Evolutionary conservation across 345 rosid species (phyloP), one percentile per base, ranked within the genome.

Genomic region (Ceriops decandra): DNA sequence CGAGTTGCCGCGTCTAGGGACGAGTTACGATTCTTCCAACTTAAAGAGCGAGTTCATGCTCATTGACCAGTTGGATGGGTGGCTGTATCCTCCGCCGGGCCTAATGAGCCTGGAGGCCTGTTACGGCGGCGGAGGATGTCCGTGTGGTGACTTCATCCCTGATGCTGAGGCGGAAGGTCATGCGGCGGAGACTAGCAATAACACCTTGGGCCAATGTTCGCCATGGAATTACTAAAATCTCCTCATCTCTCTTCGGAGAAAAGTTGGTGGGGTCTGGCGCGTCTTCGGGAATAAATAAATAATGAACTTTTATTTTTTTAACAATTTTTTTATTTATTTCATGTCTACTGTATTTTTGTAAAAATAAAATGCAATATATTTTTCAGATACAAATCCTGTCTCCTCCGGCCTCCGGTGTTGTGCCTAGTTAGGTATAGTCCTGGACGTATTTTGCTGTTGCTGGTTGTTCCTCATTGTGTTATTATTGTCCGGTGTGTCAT

Each of bases 1-100:
- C 22, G 90, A 90, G 82, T 62, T 93, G 49, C 98, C 98, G 32
- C 83, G 83, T 65, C 76, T 92, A 4, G 93, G 78, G 30, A 61
- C 73, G 63, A 69, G 66, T 38, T 73, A 76, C 15, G 80, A 73
- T 21, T 38, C 64, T 21, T 13, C 56, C 16, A 60, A 42, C 60
- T 42, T 71, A 31, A 57, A 46, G 49, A 59, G 53, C 68, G 85
- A 78, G 64, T 73, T 78, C 28, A 76, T 78, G 21, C 52, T 52
- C 31, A 46, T 26, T 7, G 85, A 81, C 71, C 52, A 80, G 20
- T 76, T 67, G 56, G 82, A 81, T 3, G 76, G 72, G 61, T 78
- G 82, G 80, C 26, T 81, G 26, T 78, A 72, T 57, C 80, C 76
- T 42, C 78, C 85, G 24, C 63, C 77, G 17, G 78, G 82, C 80